Evolutionary conservation across 495 filamentous ascomycete species (phyloP), one percentile per base, ranked within the genome.

Genomic region (Neurospora sp.): DNA sequence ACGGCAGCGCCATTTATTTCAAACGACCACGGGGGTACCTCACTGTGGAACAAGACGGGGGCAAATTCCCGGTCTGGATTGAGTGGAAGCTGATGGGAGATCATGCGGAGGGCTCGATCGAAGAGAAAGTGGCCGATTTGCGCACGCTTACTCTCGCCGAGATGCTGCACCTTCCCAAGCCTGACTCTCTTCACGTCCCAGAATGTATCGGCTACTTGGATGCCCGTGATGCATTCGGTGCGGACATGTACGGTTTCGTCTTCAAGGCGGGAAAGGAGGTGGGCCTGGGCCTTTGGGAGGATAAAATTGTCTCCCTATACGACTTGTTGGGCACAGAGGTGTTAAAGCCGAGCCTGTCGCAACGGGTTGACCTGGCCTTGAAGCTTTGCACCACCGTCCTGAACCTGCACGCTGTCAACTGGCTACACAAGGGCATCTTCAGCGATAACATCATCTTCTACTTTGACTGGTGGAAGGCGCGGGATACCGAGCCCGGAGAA

Each of bases 401-500:
- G 70, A 75, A 79, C 48, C 79, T 90, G 1, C 88, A 90, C 70
- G 81, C 85, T 0, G 84, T 88, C 2, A 85, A 87, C 70, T 90
- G 86, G 87, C 77, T 89, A 37, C 88, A 89, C 80, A 90, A 89
- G 76, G 85, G 86, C 0, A 76, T 90, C 1, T 83, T 86, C 37
- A 84, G 82, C 69, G 79, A 85, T 41, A 88, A 87, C 72, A 81
- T 89, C 48, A 71, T 89, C 88, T 89, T 73, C 82, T 44, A 44
- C 85, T 54, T 73, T 0, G 40, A 41, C 40, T 2, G 0, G 14
- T 2, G 5, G 1, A 10, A 38, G 7, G 38, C 1, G 8, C 2
- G 74, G 20, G 41, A n/a, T 44, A 7, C 16, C 6, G 41, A 20
- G 44, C 44, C 4, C 1, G 9, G 12, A 18, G 3, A 39, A 39